Base-by-base conservation (phyloP, 2,329 filamentous ascomycete species). In the Fusarium dlaminii region DNA sequence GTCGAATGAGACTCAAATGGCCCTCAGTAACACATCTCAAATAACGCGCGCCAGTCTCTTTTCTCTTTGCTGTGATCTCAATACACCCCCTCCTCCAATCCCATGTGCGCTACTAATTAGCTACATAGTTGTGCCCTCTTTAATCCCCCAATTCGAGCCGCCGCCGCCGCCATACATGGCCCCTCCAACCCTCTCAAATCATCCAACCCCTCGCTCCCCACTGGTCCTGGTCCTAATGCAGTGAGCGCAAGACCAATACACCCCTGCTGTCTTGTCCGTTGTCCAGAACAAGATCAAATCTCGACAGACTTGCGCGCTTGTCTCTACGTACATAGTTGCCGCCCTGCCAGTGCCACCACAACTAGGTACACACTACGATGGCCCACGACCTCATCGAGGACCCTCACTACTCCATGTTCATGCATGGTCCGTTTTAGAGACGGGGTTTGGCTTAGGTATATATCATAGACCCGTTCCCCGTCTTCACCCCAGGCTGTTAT, bases 381-480 rank as follows among this genome's bases (percentile, higher is more conserved):
- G 63, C 69, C 68, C 71, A 67, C 63, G 63, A 67, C 68, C 68
- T 75, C 70, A 74, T 76, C 69, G 76, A 70, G 74, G 81, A 81
- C 80, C 79, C 80, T 81, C 79, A 76, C 71, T 77, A 80, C 80
- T 81, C 81, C 80, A 82, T 82, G 79, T 77, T 78, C 80, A 81
- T 82, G 81, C 81, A 82, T 80, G 79, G 79, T 73, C 78, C 73
- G 68, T 76, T 74, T 77, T 72, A 70, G 64, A 64, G 73, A 77
- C 67, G 71, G 69, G 70, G 66, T 75, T 74, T 73, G 72, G 69
- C 68, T 71, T 74, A 74, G 73, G 76, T 86, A 86, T 86, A 87
- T 87, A 87, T 86, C 83, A 81, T 81, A 82, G 81, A 80, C 80
- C 82, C 78, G 79, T 82, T 82, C 82, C 81, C 81, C 79, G 79